These are phyloP conservation scores for Heterobasidion annosum DNA, from an alignment of 1,284 basidiomycete genomes.

Conservation along the genomic window DNA sequence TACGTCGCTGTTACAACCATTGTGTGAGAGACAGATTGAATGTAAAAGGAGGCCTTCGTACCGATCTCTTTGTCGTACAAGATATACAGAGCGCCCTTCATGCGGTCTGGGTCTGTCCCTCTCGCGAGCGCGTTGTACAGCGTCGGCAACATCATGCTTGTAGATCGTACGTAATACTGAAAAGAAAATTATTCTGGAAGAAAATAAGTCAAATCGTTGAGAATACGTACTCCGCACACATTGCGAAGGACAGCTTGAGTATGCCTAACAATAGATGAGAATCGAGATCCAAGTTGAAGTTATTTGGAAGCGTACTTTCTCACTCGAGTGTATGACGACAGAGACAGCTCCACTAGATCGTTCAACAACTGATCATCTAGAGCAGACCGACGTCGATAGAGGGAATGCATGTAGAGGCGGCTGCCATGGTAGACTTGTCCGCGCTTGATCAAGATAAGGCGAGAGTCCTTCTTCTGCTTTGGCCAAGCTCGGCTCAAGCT, in stretches of 20 bases:
- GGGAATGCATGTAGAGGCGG: conserved; percentile 67
- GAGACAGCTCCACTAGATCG: conserved; percentile 76
- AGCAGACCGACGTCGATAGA: conserved; percentile 75
- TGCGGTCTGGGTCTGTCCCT: conserved; percentile 84
- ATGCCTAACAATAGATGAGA: conserved; percentile 34
- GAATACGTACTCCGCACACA: conserved; percentile 47
- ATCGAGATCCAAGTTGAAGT: not conserved
- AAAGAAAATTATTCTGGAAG: not conserved
- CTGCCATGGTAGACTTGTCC: conserved; percentile 71
- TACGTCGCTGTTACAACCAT: conserved; percentile 37
- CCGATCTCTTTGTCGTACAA: conserved; percentile 73
- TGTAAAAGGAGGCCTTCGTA: conserved; percentile 18
- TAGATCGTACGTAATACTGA: conserved; percentile 79
- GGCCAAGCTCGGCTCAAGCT: conserved; percentile 58
- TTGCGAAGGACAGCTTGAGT: conserved; percentile 67
- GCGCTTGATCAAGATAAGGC: conserved; percentile 71
- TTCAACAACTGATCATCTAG: conserved; percentile 75
- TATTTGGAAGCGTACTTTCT: conserved; percentile 40
- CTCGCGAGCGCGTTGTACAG: conserved; percentile 68
- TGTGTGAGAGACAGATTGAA: conserved; percentile 2
- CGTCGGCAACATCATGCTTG: conserved; percentile 61
- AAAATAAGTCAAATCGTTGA: conserved; percentile 4
- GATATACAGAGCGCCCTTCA: conserved; percentile 92
- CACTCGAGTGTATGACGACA: conserved; percentile 80
- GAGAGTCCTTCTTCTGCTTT: conserved; percentile 68